These are phyloP conservation scores for Glycine latifolia DNA, from an alignment of 306 rosid genomes.

Conservation along the genomic window DNA sequence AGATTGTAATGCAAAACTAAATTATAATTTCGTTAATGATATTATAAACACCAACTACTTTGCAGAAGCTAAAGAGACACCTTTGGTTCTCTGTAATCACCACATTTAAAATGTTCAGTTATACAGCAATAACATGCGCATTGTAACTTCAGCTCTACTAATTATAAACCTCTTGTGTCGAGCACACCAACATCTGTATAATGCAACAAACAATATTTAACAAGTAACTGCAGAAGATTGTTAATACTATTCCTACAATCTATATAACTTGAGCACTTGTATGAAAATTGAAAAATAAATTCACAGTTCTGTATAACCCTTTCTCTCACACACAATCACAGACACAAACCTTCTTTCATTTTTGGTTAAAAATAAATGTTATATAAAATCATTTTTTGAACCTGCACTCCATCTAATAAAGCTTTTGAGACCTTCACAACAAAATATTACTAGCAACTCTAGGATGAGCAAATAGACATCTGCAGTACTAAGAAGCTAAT, in stretches of 20 bases:
- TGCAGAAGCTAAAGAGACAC: constrained; percentile 4
- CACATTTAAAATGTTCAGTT: not conserved
- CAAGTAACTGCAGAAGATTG: constrained; percentile 10
- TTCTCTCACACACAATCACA: too few relatives aligned
- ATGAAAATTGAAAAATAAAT: not conserved
- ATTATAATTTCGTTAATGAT: constrained; percentile 23
- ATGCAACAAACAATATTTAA: not conserved
- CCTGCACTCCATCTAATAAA: too few relatives aligned
- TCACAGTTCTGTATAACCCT: too few relatives aligned
- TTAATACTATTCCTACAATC: not conserved
- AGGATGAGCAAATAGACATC: constrained; percentile 35
- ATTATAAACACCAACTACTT: not conserved
- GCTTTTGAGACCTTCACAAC: too few relatives aligned
- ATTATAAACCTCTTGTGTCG: constrained; percentile 8
- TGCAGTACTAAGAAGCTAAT: constrained; percentile 26
- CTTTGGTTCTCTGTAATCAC: not conserved
- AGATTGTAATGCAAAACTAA: constrained; percentile 1
- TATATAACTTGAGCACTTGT: constrained; percentile 1
- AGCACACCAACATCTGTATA: not conserved
- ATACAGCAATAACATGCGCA: not conserved
- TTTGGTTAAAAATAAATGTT: too few relatives aligned
- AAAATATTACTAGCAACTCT: not conserved
- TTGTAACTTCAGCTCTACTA: constrained; percentile 23
- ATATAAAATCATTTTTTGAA: too few relatives aligned
- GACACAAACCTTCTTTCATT: too few relatives aligned